Percentiles rank a stretch among this genome's conserved stretches.
Conservation (phyloP, 148 eudicot genomes). For the Limonium bicolor region DNA sequence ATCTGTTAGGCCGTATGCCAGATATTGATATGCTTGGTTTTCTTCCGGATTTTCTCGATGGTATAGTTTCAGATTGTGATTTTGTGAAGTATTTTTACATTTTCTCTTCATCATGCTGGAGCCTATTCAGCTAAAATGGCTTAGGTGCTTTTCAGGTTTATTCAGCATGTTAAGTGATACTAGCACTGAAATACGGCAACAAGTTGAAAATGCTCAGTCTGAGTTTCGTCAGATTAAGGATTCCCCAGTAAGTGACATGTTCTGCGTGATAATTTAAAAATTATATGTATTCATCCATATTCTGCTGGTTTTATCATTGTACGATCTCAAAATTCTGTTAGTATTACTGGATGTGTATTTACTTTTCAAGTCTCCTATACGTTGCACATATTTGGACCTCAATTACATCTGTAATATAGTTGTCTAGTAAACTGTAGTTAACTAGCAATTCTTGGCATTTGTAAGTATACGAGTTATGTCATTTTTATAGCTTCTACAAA, state of each 20-base stretch:
- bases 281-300: no score
- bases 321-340: not conserved
- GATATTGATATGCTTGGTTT: constrained; percentile 98
- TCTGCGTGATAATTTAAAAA: no score
- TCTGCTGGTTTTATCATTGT: constrained; percentile 3
- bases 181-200: constrained; percentile 93
- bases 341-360: no score
- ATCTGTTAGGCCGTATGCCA: constrained; percentile 93
- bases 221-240: constrained; percentile 96
- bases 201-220: constrained; percentile 92
- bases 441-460: no score
- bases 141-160: constrained; percentile 45
- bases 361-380: no score
- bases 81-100: not conserved
- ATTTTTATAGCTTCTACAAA: no score
- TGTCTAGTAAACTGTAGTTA: no score
- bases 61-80: constrained; percentile 21
- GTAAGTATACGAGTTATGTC: not conserved
- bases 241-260: constrained; percentile 71
- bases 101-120: constrained; percentile 2
- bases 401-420: not conserved
- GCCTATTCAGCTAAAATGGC: not conserved
- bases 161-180: constrained; percentile 95
- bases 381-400: no score
- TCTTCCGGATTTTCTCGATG: constrained; percentile 99